Conservation (phyloP, 2,329 filamentous ascomycete genomes). For the Nemania sp. region DNA sequence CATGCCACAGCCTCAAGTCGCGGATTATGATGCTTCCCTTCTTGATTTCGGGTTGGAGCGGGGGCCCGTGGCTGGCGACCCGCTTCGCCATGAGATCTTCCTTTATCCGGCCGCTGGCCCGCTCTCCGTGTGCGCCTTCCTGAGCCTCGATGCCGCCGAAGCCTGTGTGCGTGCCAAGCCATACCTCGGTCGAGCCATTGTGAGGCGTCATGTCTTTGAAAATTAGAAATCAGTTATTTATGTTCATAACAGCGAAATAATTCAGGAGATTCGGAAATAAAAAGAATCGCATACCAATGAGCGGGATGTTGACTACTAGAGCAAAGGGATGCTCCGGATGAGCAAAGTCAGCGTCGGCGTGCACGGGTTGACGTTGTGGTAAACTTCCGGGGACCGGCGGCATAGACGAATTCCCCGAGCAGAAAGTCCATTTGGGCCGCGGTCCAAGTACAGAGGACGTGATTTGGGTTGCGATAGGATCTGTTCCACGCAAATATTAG, state of each 20-base stretch:
- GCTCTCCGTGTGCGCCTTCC: constrained; percentile 63
- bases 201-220: constrained; percentile 57
- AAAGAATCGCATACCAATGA: constrained; percentile 52
- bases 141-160: constrained; percentile 54
- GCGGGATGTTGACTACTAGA: constrained; percentile 65
- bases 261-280: background rate
- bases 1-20: constrained; percentile 73
- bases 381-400: constrained; percentile 57
- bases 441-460: constrained; percentile 67
- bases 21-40: constrained; percentile 69
- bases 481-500: constrained; percentile 46
- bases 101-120: constrained; percentile 64
- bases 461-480: constrained; percentile 67
- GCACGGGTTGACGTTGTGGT: constrained; percentile 65
- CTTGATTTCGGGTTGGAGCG: constrained; percentile 62
- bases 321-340: constrained; percentile 68
- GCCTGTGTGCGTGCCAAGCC: constrained; percentile 65
- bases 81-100: constrained; percentile 56
- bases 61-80: constrained; percentile 53
- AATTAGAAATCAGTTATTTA: constrained; percentile 6
- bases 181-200: constrained; percentile 70
- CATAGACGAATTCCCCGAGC: constrained; percentile 69
- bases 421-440: constrained; percentile 67
- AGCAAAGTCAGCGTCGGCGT: constrained; percentile 69
- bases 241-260: background rate